A percentile compares a stretch with the other conserved stretches of the same genome.
phyloP scores from a whole-genome alignment of 2,329 filamentous ascomycete species.

The Paecilomyces niveus region DNA sequence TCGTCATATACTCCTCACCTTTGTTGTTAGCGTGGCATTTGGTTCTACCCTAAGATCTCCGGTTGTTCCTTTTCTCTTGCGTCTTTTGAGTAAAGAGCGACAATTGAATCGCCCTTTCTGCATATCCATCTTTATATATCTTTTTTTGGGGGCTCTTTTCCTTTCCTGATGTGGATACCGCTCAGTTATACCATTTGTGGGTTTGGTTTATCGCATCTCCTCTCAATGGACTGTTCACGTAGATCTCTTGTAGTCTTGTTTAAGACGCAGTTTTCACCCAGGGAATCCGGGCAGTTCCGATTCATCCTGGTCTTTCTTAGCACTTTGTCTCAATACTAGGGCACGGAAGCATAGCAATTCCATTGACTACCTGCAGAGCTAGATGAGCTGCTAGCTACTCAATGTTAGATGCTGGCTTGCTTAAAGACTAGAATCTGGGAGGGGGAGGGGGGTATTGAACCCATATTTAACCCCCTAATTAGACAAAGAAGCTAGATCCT shows the following conservation, averaged over 20 bases:
- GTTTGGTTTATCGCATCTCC: background rate
- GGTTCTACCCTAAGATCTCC: background rate
- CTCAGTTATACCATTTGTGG: background rate
- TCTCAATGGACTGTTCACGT: background rate
- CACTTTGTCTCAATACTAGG: too few species aligned
- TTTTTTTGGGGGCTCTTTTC: background rate
- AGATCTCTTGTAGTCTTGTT: background rate
- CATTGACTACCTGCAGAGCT: too few species aligned
- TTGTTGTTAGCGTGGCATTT: background rate
- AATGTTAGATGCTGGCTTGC: too few species aligned
- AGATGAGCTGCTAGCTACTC: too few species aligned
- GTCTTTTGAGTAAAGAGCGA: background rate
- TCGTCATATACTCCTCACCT: background rate
- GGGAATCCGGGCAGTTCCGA: too few species aligned
- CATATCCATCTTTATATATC: background rate
- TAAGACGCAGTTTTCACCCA: background rate
- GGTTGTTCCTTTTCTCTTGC: background rate
- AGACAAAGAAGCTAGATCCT: too few species aligned
- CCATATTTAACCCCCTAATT: too few species aligned
- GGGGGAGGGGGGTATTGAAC: too few species aligned
- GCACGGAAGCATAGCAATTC: too few species aligned
- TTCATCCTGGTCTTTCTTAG: too few species aligned
- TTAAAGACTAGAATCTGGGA: too few species aligned
- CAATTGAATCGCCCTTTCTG: background rate
- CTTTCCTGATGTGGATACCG: background rate